Evolutionary conservation across 164 flowering plant species (phyloP), one percentile per base, ranked within the genome.

Genomic region (Kalanchoe fedtschenkoi): DNA sequence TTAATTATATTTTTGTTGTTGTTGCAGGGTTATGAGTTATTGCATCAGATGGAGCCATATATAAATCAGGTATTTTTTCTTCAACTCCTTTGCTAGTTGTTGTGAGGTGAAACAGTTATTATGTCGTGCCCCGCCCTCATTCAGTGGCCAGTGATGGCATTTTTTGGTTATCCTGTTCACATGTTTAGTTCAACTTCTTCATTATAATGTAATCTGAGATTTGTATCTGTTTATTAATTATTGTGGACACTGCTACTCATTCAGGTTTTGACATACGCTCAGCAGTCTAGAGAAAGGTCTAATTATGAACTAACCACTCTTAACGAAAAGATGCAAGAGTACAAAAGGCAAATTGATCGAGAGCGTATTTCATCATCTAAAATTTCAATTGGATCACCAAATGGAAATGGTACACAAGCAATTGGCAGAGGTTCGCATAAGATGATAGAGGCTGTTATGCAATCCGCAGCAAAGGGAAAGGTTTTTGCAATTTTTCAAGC

Each of bases 31-130:
- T 95, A 91, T 75, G 99, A 95, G 69, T 78, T 95, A 66, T 73
- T 95, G 82, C 97, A 89, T 76, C 97, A 87, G 67, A 90, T 95
- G 99, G 99, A 91, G 77, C 97, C 99, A 26, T 90, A 85, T 68
- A 87, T 95, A 46, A 83, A 87, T 72, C 97, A 95, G 99, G 99
- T 91, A 59, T 60, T 73, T 53, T 57, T 0, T 44, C 35, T 43
- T 14, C 38, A 14, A 11, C 37, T 59, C 28, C 22, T 30, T 47
- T 34, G 24, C 28, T 44, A 34, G 44, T 11, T 54, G 57, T 17
- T 37, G 28, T 63, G 34, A 56, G 33, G 37, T 26, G 56, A 11
- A 51, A 26, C 56, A 26, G 10, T 30, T 32, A 51, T 0, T 37
- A 6, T 51, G 32, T 51, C 56, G 10, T 9, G 7, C 11, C 4